Percentiles rank a stretch among this genome's conserved stretches.
These are phyloP conservation scores for Vitis rotundifolia DNA, from an alignment of 164 flowering plant genomes.

Conservation along the genomic window DNA sequence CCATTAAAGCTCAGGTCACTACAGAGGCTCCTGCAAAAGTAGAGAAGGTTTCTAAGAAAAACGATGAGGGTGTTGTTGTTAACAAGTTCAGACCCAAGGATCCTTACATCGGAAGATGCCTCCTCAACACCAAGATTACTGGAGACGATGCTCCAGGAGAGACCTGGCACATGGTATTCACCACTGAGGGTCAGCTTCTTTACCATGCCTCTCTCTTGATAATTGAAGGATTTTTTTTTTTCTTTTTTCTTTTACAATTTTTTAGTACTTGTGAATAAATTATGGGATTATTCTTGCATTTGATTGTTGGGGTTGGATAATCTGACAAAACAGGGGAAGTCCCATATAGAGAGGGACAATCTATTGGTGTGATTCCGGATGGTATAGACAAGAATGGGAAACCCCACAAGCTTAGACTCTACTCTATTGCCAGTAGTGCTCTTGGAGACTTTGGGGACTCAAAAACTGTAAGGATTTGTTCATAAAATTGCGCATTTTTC, in stretches of 20 bases:
- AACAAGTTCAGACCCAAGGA: conserved; percentile 67
- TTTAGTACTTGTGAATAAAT: too few species aligned
- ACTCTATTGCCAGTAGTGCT: conserved; percentile 99
- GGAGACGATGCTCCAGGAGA: conserved; percentile 85
- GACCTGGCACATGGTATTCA: conserved; percentile 87
- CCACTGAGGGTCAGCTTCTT: conserved; percentile 53
- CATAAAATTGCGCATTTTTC: not conserved
- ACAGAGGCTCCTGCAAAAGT: conserved; percentile 65
- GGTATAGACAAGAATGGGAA: conserved; percentile 93
- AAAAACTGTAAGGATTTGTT: conserved; percentile 69
- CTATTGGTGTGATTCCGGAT: conserved; percentile 88
- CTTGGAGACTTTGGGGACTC: conserved; percentile 98
- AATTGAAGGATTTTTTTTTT: too few species aligned
- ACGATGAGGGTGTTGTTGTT: conserved; percentile 64
- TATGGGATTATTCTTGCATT: too few species aligned
- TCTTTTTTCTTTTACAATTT: too few species aligned
- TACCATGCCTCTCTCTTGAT: not conserved
- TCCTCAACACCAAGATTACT: conserved; percentile 76
- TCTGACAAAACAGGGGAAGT: conserved; percentile 57
- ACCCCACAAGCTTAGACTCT: conserved; percentile 92
- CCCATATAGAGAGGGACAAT: conserved; percentile 97
- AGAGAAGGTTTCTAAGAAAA: conserved; percentile 58
- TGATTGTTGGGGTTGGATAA: too few species aligned
- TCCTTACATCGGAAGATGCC: conserved; percentile 63
- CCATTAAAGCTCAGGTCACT: conserved; percentile 64